These are phyloP conservation scores for Sequoia sempervirens DNA, from an alignment of 75 land plant genomes.

Conservation along the genomic window DNA sequence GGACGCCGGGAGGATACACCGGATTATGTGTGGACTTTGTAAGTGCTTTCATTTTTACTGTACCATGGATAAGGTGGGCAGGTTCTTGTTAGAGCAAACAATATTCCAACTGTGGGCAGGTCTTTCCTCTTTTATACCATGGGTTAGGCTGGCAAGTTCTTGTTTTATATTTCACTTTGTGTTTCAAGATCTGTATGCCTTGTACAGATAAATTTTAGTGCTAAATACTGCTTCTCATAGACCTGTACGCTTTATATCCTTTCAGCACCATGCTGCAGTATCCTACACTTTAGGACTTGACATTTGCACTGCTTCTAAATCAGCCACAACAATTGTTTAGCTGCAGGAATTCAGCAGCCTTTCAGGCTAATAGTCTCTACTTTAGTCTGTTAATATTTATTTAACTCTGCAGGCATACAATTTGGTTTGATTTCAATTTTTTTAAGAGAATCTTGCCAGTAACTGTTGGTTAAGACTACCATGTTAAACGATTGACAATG, in stretches of 20 bases:
- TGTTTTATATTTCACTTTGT: background rate
- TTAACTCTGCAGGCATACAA: background rate
- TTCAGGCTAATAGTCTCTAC: background rate
- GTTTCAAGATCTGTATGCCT: background rate
- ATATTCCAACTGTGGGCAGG: background rate
- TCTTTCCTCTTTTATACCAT: conserved; percentile 2
- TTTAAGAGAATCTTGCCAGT: conserved; percentile 1
- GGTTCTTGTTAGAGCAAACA: background rate
- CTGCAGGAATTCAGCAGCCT: conserved; percentile 3
- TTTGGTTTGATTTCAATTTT: background rate
- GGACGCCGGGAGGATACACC: conserved; percentile 84
- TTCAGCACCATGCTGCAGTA: conserved; percentile 2
- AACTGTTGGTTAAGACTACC: background rate
- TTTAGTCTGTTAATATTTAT: conserved; percentile 2
- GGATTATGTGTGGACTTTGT: conserved; percentile 54
- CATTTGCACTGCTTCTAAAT: background rate
- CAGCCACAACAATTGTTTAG: background rate
- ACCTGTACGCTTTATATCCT: background rate
- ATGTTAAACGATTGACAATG: background rate
- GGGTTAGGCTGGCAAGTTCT: background rate
- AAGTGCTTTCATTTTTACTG: conserved; percentile 6
- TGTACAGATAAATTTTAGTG: conserved; percentile 4
- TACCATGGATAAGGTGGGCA: conserved; percentile 5
- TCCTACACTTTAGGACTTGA: background rate
- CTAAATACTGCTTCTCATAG: background rate